A percentile compares a stretch with the other conserved stretches of the same genome.
Evolutionary conservation across 768 basidiomycete species (phyloP).

Genomic region (Pleurotus sapidus): DNA sequence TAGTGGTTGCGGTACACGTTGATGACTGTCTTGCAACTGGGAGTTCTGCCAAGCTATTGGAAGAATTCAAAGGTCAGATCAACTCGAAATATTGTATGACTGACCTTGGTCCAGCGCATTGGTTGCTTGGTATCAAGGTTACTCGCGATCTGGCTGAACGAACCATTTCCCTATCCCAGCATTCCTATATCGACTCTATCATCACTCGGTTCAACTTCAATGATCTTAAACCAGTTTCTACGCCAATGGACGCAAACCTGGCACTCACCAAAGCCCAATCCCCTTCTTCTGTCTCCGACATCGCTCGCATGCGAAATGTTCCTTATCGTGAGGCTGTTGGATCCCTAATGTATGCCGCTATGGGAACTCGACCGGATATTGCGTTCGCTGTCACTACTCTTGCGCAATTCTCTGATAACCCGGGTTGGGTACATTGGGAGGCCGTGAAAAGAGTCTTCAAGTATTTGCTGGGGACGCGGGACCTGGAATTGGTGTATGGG

Average conservation of each 20-base stretch:
- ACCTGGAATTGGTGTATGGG: conserved; percentile 14
- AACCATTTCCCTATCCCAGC: conserved; percentile 26
- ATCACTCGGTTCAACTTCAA: conserved; percentile 14
- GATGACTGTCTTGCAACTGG: conserved; percentile 22
- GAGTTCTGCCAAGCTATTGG: conserved; percentile 5
- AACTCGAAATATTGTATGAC: conserved; percentile 18
- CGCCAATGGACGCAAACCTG: conserved; percentile 15
- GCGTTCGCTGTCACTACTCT: conserved; percentile 18
- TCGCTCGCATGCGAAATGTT: conserved; percentile 7
- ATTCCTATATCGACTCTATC: conserved; percentile 20
- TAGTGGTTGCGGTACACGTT: conserved; percentile 21
- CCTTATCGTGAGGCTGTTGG: conserved; percentile 18
- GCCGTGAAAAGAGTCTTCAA: conserved; percentile 28
- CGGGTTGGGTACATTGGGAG: conserved; percentile 20
- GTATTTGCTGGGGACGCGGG: conserved; percentile 30
- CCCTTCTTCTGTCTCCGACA: conserved; percentile 10
- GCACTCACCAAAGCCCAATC: conserved; percentile 9
- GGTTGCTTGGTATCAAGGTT: conserved; percentile 21
- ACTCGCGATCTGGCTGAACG: conserved; percentile 10
- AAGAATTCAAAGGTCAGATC: conserved; percentile 16
- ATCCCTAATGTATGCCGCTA: conserved; percentile 20
- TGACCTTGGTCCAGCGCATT: conserved; percentile 21
- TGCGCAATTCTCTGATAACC: conserved; percentile 25
- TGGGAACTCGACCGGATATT: conserved; percentile 25
- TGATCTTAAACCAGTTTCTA: conserved; percentile 16